Evolutionary conservation across 768 basidiomycete genomes (phyloP).

Genomic region (Crucibulum laeve): DNA sequence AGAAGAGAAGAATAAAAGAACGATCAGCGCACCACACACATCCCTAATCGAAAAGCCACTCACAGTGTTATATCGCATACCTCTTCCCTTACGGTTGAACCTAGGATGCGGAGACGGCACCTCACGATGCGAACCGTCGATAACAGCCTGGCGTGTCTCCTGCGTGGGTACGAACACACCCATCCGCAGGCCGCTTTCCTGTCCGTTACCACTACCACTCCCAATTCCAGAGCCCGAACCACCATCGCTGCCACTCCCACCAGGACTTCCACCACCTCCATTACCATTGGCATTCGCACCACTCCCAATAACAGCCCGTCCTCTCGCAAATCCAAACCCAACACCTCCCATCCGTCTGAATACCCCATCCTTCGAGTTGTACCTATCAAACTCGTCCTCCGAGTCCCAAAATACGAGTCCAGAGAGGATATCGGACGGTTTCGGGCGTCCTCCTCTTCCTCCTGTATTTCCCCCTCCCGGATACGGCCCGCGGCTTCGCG

Average conservation of each 20-base stretch:
- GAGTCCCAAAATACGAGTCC: conserved; percentile 54
- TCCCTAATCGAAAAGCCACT: conserved; percentile 18
- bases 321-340: no score
- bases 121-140: conserved; percentile 38
- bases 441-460: conserved; percentile 26
- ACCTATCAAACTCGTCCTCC: conserved; percentile 24
- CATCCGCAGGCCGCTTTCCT: conserved; percentile 25
- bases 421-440: conserved; percentile 65
- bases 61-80: conserved; percentile 19
- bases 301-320: no score
- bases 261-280: not conserved
- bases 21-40: conserved; percentile 7
- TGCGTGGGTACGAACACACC: conserved; percentile 35
- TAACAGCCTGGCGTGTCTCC: conserved; percentile 37
- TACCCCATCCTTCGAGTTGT: no score
- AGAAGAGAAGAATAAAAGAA: conserved; percentile 4
- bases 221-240: not conserved
- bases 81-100: conserved; percentile 23
- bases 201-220: conserved; percentile 5
- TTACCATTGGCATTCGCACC: not conserved
- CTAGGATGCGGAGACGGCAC: conserved; percentile 50
- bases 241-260: not conserved
- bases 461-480: not conserved
- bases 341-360: no score
- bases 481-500: conserved; percentile 26